A percentile compares a stretch with the other conserved stretches of the same genome.
These are phyloP conservation scores for Abrus pulchellus DNA, from an alignment of 306 rosid species.

Conservation along the genomic window DNA sequence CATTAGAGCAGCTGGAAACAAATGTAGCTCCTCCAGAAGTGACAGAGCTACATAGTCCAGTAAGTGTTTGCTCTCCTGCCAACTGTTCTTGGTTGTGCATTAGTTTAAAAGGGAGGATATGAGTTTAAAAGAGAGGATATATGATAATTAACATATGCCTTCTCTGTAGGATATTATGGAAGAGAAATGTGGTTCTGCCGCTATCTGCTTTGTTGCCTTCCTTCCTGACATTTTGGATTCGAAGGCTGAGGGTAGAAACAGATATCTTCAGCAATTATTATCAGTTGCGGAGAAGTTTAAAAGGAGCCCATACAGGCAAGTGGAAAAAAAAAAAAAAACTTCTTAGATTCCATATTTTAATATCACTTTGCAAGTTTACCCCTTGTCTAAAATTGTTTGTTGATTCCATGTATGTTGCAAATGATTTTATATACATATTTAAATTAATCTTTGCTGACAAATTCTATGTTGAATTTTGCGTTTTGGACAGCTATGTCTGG, in stretches of 20 bases:
- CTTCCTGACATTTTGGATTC: slow-evolving; percentile 98
- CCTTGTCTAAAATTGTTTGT: background rate
- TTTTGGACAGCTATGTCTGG: slow-evolving; percentile 82
- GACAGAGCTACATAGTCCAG: slow-evolving; percentile 82
- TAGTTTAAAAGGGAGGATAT: slow-evolving; percentile 19
- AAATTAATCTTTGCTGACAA: background rate
- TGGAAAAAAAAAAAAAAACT: background rate
- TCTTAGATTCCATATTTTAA: slow-evolving; percentile 2
- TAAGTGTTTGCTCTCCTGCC: slow-evolving; percentile 54
- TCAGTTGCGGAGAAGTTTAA: slow-evolving; percentile 95
- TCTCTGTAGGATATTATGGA: slow-evolving; percentile 78
- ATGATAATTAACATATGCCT: slow-evolving; percentile 23
- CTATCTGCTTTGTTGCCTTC: slow-evolving; percentile 95
- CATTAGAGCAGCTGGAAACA: slow-evolving; percentile 87
- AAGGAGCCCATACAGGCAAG: slow-evolving; percentile 91
- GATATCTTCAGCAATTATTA: slow-evolving; percentile 76
- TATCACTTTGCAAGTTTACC: background rate
- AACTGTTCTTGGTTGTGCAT: slow-evolving; percentile 20
- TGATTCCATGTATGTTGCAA: slow-evolving; percentile 20
- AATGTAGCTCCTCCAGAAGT: slow-evolving; percentile 94
- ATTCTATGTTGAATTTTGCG: slow-evolving; percentile 3
- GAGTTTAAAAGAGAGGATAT: slow-evolving; percentile 15
- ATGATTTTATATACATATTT: background rate
- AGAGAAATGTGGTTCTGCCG: slow-evolving; percentile 94
- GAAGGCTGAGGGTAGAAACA: slow-evolving; percentile 97